Evolutionary conservation across 257 asterid species (phyloP).

Genomic region (Schizonepeta tenuifolia): DNA sequence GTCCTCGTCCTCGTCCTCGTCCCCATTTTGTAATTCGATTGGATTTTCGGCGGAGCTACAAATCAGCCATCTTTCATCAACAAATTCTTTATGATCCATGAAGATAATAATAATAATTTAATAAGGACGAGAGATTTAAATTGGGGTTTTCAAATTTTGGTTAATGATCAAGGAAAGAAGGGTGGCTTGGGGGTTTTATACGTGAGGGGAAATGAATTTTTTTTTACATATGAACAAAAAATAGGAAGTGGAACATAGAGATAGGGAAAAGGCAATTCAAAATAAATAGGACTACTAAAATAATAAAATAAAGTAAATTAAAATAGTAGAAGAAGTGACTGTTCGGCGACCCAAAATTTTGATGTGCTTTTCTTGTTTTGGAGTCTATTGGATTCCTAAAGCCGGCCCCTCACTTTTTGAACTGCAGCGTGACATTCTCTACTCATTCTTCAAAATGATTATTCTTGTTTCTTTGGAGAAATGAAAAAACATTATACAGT

Average conservation of each 20-base stretch:
- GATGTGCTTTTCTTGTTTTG: slow-evolving; percentile 50
- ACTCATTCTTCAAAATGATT: slow-evolving; percentile 44
- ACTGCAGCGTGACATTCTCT: slow-evolving; percentile 46
- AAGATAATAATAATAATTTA: not conserved
- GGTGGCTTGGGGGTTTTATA: slow-evolving; percentile 26
- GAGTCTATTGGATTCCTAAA: slow-evolving; percentile 42
- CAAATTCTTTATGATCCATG: slow-evolving; percentile 30
- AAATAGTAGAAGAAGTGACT: slow-evolving; percentile 20
- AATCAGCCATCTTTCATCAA: slow-evolving; percentile 28
- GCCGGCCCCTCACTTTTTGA: slow-evolving; percentile 43
- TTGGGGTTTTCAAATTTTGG: slow-evolving; percentile 2
- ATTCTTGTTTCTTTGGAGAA: not conserved
- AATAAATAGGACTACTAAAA: not conserved
- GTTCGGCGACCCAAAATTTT: slow-evolving; percentile 29
- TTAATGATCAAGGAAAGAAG: not conserved
- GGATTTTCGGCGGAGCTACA: slow-evolving; percentile 5
- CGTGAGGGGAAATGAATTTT: slow-evolving; percentile 16
- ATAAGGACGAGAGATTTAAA: not conserved
- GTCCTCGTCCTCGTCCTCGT: slow-evolving; percentile 52
- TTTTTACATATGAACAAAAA: not conserved
- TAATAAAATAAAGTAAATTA: not conserved
- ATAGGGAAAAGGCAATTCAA: not conserved
- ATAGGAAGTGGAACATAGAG: slow-evolving; percentile 42
- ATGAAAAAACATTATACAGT: not conserved
- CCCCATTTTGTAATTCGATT: not conserved